These are phyloP conservation scores for Sanchytrium tribonematis DNA, from an alignment of 371 early-diverging fungal species.

Conservation along the genomic window DNA sequence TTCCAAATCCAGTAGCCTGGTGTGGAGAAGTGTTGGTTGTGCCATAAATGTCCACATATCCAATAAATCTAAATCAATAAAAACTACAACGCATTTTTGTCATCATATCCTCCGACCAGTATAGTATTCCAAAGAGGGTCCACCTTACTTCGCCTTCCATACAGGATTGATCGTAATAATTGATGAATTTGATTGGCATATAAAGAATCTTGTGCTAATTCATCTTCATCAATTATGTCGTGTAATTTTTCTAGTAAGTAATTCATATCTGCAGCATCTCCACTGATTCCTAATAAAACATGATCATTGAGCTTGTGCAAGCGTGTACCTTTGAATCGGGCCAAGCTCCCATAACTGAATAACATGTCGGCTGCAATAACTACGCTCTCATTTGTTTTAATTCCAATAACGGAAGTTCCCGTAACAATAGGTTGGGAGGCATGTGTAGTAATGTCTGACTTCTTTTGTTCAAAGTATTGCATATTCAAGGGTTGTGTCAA, in stretches of 20 bases:
- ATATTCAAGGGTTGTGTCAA: too few relatives aligned
- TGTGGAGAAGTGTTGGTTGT: slow-evolving; percentile 70
- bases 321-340: slow-evolving; percentile 70
- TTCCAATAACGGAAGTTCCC: slow-evolving; percentile 78
- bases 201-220: slow-evolving; percentile 25
- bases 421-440: slow-evolving; percentile 49
- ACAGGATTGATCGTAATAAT: slow-evolving; percentile 72
- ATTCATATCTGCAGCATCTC: slow-evolving; percentile 85
- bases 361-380: slow-evolving; percentile 74
- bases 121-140: slow-evolving; percentile 88
- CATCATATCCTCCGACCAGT: slow-evolving; percentile 63
- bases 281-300: slow-evolving; percentile 31
- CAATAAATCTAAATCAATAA: slow-evolving; percentile 38
- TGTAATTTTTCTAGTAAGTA: slow-evolving; percentile 58
- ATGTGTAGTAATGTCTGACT: too few relatives aligned
- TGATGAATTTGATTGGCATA: slow-evolving; percentile 60
- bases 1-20: slow-evolving; percentile 91
- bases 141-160: slow-evolving; percentile 61
- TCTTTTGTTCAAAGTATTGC: too few relatives aligned
- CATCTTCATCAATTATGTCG: slow-evolving; percentile 32
- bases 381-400: slow-evolving; percentile 88
- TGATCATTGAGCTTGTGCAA: slow-evolving; percentile 18
- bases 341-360: slow-evolving; percentile 87
- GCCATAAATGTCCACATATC: slow-evolving; percentile 80
- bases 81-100: background rate